These are phyloP conservation scores for Anisodus acutangulus DNA, from an alignment of 257 asterid species.

Conservation along the genomic window DNA sequence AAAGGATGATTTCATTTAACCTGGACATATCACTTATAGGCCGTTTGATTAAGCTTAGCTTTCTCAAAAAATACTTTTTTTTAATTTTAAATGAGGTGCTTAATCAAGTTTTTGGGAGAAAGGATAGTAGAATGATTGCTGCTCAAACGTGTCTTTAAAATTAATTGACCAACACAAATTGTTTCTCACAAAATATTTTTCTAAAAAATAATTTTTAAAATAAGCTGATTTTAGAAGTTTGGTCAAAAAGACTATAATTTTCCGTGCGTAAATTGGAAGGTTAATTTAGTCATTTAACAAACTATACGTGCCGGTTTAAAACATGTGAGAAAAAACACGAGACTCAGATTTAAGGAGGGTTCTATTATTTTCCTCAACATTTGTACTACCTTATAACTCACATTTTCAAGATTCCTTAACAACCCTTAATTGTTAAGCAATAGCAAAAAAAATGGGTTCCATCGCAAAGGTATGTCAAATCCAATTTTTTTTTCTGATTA, in stretches of 20 bases:
- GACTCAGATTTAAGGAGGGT: conserved; percentile 4
- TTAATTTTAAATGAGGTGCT: too few species aligned
- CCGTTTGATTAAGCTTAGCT: too few species aligned
- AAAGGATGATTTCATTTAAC: conserved; percentile 37
- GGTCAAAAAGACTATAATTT: too few species aligned
- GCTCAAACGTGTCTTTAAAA: too few species aligned
- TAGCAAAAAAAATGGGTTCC: conserved; percentile 27
- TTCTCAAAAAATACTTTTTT: too few species aligned
- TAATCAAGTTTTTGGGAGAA: too few species aligned
- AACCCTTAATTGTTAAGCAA: not conserved
- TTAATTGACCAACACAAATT: too few species aligned
- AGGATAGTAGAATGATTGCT: too few species aligned
- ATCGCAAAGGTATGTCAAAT: conserved; percentile 28
- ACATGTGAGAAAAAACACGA: not conserved
- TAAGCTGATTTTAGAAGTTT: too few species aligned
- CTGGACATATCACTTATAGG: conserved; percentile 35
- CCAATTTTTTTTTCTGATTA: too few species aligned
- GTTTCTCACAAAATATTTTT: too few species aligned
- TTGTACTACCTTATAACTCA: not conserved
- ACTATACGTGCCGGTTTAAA: not conserved
- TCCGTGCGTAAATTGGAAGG: not conserved
- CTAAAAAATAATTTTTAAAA: too few species aligned
- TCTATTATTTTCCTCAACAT: not conserved
- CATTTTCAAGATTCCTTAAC: not conserved
- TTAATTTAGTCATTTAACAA: conserved; percentile 30